These are phyloP conservation scores for Phytophthora vignae DNA, from an alignment of 352 stramenopile species.

Conservation along the genomic window DNA sequence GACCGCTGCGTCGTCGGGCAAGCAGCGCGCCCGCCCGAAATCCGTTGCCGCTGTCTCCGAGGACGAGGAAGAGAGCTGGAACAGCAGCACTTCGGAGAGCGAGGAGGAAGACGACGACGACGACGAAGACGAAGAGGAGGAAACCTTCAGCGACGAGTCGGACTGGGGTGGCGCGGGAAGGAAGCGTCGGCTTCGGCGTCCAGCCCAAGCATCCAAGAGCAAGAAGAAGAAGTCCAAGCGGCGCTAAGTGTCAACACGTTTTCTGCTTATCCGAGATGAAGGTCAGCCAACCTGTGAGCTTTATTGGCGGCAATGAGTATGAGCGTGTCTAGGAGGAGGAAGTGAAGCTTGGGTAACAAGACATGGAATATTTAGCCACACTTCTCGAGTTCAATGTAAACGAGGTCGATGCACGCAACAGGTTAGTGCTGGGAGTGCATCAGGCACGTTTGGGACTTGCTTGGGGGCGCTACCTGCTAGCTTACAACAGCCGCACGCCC, in stretches of 20 bases:
- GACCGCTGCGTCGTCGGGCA: conserved; percentile 26
- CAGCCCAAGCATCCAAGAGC: conserved; percentile 12
- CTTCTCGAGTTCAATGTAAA: conserved; percentile 39
- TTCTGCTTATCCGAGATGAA: background rate
- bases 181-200: conserved; percentile 45
- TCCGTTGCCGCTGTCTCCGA: conserved; percentile 39
- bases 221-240: conserved; percentile 44
- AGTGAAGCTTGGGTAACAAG: conserved; percentile 25
- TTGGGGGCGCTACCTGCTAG: conserved; percentile 3
- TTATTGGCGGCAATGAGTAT: too few species aligned
- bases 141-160: conserved; percentile 49
- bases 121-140: conserved; percentile 66
- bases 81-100: conserved; percentile 55
- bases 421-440: conserved; percentile 4
- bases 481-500: conserved; percentile 49
- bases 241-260: conserved; percentile 17
- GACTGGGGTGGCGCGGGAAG: conserved; percentile 49
- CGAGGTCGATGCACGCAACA: conserved; percentile 21
- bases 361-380: conserved; percentile 47
- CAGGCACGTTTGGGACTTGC: conserved; percentile 15
- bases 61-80: conserved; percentile 61
- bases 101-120: conserved; percentile 73
- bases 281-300: too few species aligned
- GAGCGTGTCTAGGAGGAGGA: background rate
- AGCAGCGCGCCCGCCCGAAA: conserved; percentile 40